Base-by-base conservation (phyloP, 345 rosid genomes). In the Lepidium africanum region DNA sequence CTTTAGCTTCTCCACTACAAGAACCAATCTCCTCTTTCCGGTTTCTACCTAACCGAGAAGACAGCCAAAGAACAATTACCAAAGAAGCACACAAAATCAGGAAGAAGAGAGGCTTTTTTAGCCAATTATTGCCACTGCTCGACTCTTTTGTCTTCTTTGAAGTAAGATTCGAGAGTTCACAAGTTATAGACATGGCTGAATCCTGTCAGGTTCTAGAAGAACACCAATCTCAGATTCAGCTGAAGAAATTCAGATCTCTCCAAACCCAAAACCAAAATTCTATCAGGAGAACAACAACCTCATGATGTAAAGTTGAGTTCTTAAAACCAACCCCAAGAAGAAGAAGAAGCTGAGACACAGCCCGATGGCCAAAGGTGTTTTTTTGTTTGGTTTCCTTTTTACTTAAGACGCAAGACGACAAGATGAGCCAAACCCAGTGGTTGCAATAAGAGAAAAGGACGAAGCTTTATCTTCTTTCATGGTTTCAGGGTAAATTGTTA, bases 151-250 rank as follows among this genome's bases (percentile, higher is more conserved):
- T 65, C 62, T 79, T 77, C 79, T 85, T 81, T 68, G 81, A 63
- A 78, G 32, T 79, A 71, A 81, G 59, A 50, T 80, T 79, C 57
- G 80, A 76, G 21, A 79, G 75, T 76, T 82, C 76, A 69, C 79
- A 66, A 73, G 81, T 81, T 52, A 77, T 73, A 62, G 84, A 77
- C 97, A 89, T 87, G 62, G 57, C 72, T 69, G 48, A 75, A 67
- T 74, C 64, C 69, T 41, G 38, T 59, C 36, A 67, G 45, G 49
- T 76, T 75, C 68, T 56, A 55, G 78, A 51, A 71, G 78, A 59
- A 39, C 77, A 35, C 70, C 58, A 46, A 53, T 61, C 54, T 70
- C 33, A 40, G 72, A 81, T 70, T 65, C 58, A 73, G 58, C 63
- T 43, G 11, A 70, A 70, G 48, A 54, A 63, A 68, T 51, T 59